Percentiles rank a stretch among this genome's conserved stretches.
These are phyloP conservation scores for Chloris gayana DNA, from an alignment of 176 grass and related monocot species.

Conservation along the genomic window DNA sequence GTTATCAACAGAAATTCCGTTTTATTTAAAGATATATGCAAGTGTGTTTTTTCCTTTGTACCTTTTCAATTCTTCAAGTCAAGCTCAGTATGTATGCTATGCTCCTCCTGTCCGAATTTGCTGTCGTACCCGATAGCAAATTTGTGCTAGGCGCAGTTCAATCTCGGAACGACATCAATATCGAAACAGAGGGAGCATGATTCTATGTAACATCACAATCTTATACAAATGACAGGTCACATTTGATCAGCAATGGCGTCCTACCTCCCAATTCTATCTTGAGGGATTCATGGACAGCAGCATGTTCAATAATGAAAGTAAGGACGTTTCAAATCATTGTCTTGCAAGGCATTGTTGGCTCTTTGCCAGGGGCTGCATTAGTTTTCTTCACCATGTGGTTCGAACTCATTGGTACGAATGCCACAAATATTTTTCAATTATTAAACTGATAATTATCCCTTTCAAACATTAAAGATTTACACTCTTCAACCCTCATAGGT, in stretches of 20 bases:
- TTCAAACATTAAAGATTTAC: not conserved
- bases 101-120: not conserved
- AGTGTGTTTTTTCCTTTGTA: not conserved
- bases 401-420: constrained; percentile 82
- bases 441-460: not conserved
- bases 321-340: constrained; percentile 98
- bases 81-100: not conserved
- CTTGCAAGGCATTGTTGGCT: constrained; percentile 96
- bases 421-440: not conserved
- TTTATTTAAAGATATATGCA: not conserved
- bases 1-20: not conserved
- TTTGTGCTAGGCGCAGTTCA: too few relatives aligned
- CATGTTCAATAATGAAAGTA: constrained; percentile 85
- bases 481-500: constrained; percentile 53
- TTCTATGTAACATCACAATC: not conserved
- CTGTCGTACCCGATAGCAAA: not conserved
- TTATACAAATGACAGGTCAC: constrained; percentile 52
- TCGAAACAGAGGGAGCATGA: not conserved
- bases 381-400: constrained; percentile 99
- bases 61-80: not conserved
- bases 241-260: constrained; percentile 52
- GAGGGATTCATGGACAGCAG: constrained; percentile 81
- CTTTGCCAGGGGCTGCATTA: constrained; percentile 82
- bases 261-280: constrained; percentile 57
- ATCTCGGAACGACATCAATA: too few relatives aligned